Evolutionary conservation across 768 basidiomycete genomes (phyloP).

Genomic region (Tricholoma terreum): DNA sequence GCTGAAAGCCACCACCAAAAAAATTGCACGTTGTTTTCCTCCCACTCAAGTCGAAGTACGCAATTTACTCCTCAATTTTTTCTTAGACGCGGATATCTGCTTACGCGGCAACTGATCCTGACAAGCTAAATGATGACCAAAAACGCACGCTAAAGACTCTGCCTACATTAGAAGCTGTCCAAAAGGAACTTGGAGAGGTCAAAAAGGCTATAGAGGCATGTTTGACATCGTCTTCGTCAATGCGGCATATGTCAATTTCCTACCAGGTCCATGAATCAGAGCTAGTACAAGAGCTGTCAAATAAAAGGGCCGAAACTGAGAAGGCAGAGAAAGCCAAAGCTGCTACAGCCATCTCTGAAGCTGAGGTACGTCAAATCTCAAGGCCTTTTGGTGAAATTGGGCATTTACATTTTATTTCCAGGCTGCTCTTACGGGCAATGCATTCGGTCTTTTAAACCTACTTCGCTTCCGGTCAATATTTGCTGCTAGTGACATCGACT

Average conservation of each 20-base stretch:
- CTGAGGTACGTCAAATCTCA: conserved; percentile 45
- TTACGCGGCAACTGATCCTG: conserved; percentile 64
- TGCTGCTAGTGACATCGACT: conserved; percentile 40
- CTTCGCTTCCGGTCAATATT: conserved; percentile 56
- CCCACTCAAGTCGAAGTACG: not conserved
- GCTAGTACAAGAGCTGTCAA: conserved; percentile 49
- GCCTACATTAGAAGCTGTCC: conserved; percentile 70
- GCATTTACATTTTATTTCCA: conserved; percentile 21
- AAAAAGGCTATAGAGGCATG: conserved; percentile 80
- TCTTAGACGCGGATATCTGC: conserved; percentile 65
- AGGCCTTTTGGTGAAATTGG: not conserved
- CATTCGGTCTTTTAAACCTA: conserved; percentile 53
- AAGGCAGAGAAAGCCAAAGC: conserved; percentile 54
- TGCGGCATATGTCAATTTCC: not conserved
- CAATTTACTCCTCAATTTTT: conserved; percentile 6
- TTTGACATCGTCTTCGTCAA: not conserved
- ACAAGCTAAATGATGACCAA: conserved; percentile 88
- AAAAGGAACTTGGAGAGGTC: conserved; percentile 81
- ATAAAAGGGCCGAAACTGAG: conserved; percentile 55
- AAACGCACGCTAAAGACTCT: conserved; percentile 69
- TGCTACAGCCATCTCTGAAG: conserved; percentile 50
- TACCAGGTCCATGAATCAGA: conserved; percentile 63
- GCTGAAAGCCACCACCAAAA: conserved; percentile 74
- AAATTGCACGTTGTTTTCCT: conserved; percentile 57
- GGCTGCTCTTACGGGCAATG: conserved; percentile 41